Conservation (phyloP, 2,329 filamentous ascomycete genomes). For the Penicillium sp. region DNA sequence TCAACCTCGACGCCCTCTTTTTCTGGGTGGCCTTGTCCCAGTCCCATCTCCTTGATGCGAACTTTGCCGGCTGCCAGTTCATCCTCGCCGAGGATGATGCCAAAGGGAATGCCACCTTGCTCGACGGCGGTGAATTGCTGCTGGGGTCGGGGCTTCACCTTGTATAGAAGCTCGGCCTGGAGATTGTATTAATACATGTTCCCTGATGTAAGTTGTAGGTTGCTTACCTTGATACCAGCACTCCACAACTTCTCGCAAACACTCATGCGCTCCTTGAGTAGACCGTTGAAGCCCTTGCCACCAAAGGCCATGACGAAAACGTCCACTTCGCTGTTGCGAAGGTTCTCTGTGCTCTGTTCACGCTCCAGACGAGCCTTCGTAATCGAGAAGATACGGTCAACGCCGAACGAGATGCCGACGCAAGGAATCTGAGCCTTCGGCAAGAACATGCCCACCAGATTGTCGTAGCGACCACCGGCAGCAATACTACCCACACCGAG, state of each 20-base stretch:
- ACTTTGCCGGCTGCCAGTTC: slow-evolving; percentile 78
- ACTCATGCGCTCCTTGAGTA: slow-evolving; percentile 77
- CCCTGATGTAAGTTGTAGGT: not conserved
- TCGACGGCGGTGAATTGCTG: slow-evolving; percentile 91
- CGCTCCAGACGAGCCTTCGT: slow-evolving; percentile 69
- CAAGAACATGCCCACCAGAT: slow-evolving; percentile 89
- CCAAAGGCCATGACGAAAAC: slow-evolving; percentile 95
- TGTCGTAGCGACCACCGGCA: slow-evolving; percentile 85
- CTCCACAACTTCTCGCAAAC: slow-evolving; percentile 74
- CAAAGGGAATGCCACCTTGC: slow-evolving; percentile 70
- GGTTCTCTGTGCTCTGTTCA: slow-evolving; percentile 48
- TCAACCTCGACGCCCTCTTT: slow-evolving; percentile 79
- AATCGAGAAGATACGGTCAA: slow-evolving; percentile 92
- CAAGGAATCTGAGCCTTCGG: slow-evolving; percentile 82
- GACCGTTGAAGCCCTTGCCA: slow-evolving; percentile 72
- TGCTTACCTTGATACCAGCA: slow-evolving; percentile 69
- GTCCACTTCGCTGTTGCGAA: slow-evolving; percentile 70
- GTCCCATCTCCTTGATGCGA: slow-evolving; percentile 78
- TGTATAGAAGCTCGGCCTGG: slow-evolving; percentile 77
- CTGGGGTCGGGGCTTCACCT: slow-evolving; percentile 81
- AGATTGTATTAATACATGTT: not conserved
- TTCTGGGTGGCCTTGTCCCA: slow-evolving; percentile 76
- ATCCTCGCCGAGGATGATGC: slow-evolving; percentile 84
- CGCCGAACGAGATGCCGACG: slow-evolving; percentile 86
- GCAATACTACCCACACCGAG: slow-evolving; percentile 82